phyloP scores from a whole-genome alignment of 306 rosid species.

The Luffa aegyptiaca region DNA sequence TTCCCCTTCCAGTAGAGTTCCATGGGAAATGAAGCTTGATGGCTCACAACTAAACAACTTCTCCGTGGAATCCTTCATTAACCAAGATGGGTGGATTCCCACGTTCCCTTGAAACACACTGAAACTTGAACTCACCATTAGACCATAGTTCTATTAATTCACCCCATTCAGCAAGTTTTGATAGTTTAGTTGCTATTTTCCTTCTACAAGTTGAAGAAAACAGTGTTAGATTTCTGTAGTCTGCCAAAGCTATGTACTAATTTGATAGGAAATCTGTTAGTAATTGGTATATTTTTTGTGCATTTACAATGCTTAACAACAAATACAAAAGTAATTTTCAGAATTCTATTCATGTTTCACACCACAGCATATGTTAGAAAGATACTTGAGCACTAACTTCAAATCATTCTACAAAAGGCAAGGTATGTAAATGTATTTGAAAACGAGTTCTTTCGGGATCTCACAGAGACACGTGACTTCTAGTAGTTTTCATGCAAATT shows the following conservation, averaged over 20 bases:
- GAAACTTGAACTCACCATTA: background rate
- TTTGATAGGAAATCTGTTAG: background rate
- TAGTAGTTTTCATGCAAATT: background rate
- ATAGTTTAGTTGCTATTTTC: background rate
- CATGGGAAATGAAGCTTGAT: slow-evolving; percentile 18
- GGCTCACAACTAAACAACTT: background rate
- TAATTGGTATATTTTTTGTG: background rate
- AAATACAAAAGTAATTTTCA: background rate
- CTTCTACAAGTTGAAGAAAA: background rate
- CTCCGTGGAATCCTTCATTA: slow-evolving; percentile 17
- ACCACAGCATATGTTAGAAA: background rate
- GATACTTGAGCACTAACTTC: background rate
- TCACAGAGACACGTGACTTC: background rate
- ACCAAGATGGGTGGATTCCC: slow-evolving; percentile 25
- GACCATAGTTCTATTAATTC: background rate
- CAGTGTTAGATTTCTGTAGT: background rate
- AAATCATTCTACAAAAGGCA: background rate
- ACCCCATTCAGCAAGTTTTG: background rate
- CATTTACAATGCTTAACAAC: background rate
- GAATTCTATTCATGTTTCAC: background rate
- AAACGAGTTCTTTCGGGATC: background rate
- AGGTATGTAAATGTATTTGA: background rate
- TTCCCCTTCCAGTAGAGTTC: slow-evolving; percentile 9
- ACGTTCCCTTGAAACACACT: background rate
- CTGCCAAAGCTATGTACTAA: background rate